phyloP scores from a whole-genome alignment of 768 basidiomycete genomes.

The Tephrocybe sp. region DNA sequence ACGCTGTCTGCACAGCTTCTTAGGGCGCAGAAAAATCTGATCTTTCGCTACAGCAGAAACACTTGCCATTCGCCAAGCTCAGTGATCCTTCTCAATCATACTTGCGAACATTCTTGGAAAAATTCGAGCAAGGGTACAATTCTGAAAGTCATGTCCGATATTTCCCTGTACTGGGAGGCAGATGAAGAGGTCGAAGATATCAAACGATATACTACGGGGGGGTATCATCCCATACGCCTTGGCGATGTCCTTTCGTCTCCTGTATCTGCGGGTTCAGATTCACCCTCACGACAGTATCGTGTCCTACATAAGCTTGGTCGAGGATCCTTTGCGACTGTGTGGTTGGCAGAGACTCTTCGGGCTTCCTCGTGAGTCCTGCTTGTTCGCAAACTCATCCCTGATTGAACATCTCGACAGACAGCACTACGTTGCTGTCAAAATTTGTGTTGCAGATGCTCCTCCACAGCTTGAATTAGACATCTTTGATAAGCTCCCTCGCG shows the following conservation, averaged over 20 bases:
- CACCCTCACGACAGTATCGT: constrained; percentile 7
- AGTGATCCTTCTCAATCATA: neutral
- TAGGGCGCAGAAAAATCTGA: neutral
- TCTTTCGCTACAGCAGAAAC: neutral
- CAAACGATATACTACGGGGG: constrained; percentile 7
- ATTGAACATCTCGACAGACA: neutral
- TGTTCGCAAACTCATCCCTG: neutral
- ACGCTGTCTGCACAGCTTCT: neutral
- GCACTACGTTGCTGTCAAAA: constrained; percentile 9
- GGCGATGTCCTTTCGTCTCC: constrained; percentile 6
- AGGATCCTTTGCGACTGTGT: constrained; percentile 14
- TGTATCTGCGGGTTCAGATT: neutral
- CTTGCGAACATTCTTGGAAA: no score
- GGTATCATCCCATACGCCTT: constrained; percentile 7
- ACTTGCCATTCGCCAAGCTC: neutral
- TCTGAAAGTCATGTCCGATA: neutral
- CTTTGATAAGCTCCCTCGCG: constrained; percentile 1
- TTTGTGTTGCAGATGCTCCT: constrained; percentile 9
- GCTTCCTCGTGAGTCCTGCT: neutral
- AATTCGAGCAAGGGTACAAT: no score
- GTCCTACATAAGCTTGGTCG: constrained; percentile 14
- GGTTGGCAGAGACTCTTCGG: constrained; percentile 8
- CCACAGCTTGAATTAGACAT: constrained; percentile 3
- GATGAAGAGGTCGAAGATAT: constrained; percentile 6
- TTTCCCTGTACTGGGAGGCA: constrained; percentile 9